Base-by-base conservation (phyloP, 1,284 basidiomycete species). In the Vanrija pseudolonga region DNA sequence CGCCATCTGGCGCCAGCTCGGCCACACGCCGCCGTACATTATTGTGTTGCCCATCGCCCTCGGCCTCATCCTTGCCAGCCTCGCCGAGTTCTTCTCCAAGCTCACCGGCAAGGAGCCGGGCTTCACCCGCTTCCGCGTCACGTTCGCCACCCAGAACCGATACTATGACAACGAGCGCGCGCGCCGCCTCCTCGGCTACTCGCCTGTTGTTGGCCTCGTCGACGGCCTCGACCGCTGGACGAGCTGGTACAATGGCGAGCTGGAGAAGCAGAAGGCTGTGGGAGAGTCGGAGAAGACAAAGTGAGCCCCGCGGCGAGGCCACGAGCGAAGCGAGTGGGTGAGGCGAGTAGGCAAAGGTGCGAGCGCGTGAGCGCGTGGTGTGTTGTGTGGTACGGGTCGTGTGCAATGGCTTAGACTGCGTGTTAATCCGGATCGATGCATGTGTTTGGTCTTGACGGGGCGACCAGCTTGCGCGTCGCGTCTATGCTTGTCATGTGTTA, bases 81-180 rank as follows among this genome's bases (percentile, higher is more conserved):
- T 84, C 37, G 84, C 88, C 0, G 90, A 95, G 77, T 83, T 83
- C 74, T 86, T 83, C 78, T 82, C 84, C 6, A 88, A 85, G 83
- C 59, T 94, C 42, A 80, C 81, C 0, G 89, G 93, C 12, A 87
- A 84, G 71, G 86, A 91, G 69, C 84, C 89, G n/a, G 85, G 86
- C 14, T 91, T 99, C 67, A 98, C 92, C n/a, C 81, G 82, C 51
- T 93, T 87, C 76, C 85, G 89, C 63, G 90, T 96, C 26, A 83
- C 83, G 19, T 91, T 85, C 71, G 85, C 82, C 45, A 78, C 75
- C 17, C 79, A 79, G 60, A 73, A 79, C 59, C 82, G 93, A 65
- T 98, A 88, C 81, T 89, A 95, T 76, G 96, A 97, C 73, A 93
- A 95, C 50, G 95, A 98, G 79, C 93, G 91, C 79, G 91, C 95